Evolutionary conservation across 106 monocot species (phyloP).

Genomic region (Dioscorea alata): DNA sequence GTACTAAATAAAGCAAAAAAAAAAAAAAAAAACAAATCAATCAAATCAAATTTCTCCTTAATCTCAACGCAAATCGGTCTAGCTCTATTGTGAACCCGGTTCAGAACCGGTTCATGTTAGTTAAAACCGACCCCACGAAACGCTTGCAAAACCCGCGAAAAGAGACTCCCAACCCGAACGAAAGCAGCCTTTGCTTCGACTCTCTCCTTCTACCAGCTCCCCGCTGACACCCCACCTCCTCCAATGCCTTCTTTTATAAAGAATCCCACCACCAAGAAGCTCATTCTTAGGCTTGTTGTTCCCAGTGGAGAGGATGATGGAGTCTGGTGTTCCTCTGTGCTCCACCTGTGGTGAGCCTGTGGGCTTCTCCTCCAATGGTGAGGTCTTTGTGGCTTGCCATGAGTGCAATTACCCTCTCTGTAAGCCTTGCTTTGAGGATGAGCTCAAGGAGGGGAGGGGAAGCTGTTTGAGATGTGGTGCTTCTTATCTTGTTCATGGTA

Average conservation of each 20-base stretch:
- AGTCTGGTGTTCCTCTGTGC: constrained; percentile 41
- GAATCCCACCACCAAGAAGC: background rate
- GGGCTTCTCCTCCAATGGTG: constrained; percentile 17
- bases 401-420: constrained; percentile 40
- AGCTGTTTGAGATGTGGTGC: constrained; percentile 55
- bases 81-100: no score
- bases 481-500: constrained; percentile 26
- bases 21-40: no score
- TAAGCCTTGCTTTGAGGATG: constrained; percentile 40
- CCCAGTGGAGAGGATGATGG: constrained; percentile 32
- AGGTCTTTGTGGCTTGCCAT: constrained; percentile 31
- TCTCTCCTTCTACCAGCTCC: constrained; percentile 57
- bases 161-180: constrained; percentile 6
- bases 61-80: no score
- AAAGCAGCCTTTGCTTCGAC: constrained; percentile 61
- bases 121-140: background rate
- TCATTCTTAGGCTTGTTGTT: background rate
- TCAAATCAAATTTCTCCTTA: no score
- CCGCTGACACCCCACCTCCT: constrained; percentile 37
- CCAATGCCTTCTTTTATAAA: constrained; percentile 22
- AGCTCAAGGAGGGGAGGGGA: constrained; percentile 26
- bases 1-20: no score
- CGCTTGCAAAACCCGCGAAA: background rate
- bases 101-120: no score
- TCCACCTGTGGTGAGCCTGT: constrained; percentile 32